phyloP scores from a whole-genome alignment of 805 yeast genomes.

The Starmerella cellae region DNA sequence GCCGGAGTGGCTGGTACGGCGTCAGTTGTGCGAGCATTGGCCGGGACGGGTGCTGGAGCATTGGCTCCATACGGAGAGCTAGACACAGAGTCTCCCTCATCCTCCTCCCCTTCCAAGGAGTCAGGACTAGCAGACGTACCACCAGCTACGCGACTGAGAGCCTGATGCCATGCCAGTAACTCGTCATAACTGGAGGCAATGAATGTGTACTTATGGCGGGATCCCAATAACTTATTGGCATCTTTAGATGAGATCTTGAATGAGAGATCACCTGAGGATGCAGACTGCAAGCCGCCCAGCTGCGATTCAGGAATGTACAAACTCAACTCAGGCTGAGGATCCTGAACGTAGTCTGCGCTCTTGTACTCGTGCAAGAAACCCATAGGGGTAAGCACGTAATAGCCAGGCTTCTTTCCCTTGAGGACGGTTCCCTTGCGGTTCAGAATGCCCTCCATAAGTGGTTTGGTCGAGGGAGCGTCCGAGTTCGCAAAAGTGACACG shows the following conservation, averaged over 20 bases:
- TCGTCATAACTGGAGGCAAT: constrained; percentile 37
- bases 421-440: constrained; percentile 34
- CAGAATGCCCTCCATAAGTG: constrained; percentile 38
- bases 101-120: constrained; percentile 10
- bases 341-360: constrained; percentile 32
- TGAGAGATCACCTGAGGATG: constrained; percentile 28
- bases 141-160: constrained; percentile 22
- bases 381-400: constrained; percentile 37
- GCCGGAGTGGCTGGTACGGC: neutral
- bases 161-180: constrained; percentile 36
- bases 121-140: constrained; percentile 16
- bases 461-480: constrained; percentile 32
- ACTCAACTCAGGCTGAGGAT: constrained; percentile 36
- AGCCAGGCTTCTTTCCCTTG: constrained; percentile 33
- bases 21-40: neutral
- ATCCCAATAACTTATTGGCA: constrained; percentile 23
- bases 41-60: constrained; percentile 5
- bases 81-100: neutral
- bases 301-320: constrained; percentile 38
- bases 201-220: constrained; percentile 30
- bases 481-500: constrained; percentile 31
- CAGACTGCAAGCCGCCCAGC: constrained; percentile 28
- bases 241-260: constrained; percentile 36
- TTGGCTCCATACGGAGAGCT: neutral
- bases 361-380: constrained; percentile 34